Base-by-base conservation (phyloP, 2,329 filamentous ascomycete species). In the Cordyceps cicadae region DNA sequence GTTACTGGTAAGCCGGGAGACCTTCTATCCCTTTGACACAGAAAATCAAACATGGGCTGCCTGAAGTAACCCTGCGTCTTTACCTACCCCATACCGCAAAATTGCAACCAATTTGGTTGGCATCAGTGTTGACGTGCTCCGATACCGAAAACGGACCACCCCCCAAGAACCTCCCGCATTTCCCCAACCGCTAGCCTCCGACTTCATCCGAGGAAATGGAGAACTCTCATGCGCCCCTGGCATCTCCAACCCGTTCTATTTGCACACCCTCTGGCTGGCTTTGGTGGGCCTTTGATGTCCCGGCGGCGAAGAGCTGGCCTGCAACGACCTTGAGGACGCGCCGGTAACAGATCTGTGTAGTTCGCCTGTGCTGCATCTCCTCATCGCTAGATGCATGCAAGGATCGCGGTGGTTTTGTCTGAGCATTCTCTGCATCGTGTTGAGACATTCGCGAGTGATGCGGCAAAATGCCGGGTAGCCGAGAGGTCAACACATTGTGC, bases 191-290 rank as follows among this genome's bases (percentile, higher is more conserved):
- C 32, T 61, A 57, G 60, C 60, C 39, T 26, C 60, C 60, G 60
- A 61, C 54, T 57, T 61, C 26, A 19, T 58, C 60, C 60, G 60
- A 61, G 46, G 46, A 58, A 56, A 57, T 61, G 54, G 60, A 32
- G 60, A 61, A 45, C 32, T 21, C 60, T 45, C 41, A 56, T 56
- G 60, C 54, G 46, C 29, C 60, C 54, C 60, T 50, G 46, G 43
- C 53, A 37, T 48, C 54, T 53, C 48, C 46, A 57, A 57, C 6
- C 19, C 17, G 53, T n/a, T 26, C 49, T 61, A 57, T 54, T 53
- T 32, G 46, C 48, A 56, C 54, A 9, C 60, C 51, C 48, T 46
- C 17, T 9, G 21, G 15, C 52, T 34, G 7, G 24, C 45, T 53
- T 14, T 5, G 11, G 54, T 57, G 59, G 59, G 24, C 29, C 54